Base-by-base conservation (phyloP, 108 stramenopile species). In the Conticribra weissflogii region DNA sequence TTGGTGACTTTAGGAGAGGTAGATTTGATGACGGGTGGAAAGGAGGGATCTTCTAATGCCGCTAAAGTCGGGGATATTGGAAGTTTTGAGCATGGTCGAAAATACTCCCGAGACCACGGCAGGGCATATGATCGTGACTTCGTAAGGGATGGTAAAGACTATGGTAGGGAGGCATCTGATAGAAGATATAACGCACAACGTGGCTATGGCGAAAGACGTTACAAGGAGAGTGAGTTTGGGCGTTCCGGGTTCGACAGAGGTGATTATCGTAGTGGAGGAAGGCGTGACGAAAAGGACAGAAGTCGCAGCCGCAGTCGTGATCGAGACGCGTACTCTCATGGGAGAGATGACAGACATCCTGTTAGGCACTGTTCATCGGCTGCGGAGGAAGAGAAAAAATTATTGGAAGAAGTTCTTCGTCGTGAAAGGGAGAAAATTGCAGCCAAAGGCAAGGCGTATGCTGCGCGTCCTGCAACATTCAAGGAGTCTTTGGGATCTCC, bases 1-100 rank as follows among this genome's bases (percentile, higher is more conserved):
- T 79, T 84, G 21, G 94, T 98, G 9, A 61, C 78, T 12, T 66
- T 98, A 34, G 98, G 98, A 17, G 96, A 97, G 67, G 81, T 98
- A 65, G 91, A 93, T 79, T 60, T 88, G 65, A 76, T 66, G 19
- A 41, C 5, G 5, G 36, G 36, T 48, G 54, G 27, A 18, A 65
- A 28, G 17, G 70, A 66, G 28, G 62, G 16, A 19, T 23, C 36
- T 18, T 8, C 29, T 27, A 8, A 5, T 33, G 31, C 15, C 34
- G 17, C 57, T 27, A 21, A 5, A 12, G 21, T 22, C 17, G 58
- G 5, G 36, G 36, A 5, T 41, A 41, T 41, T 41, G 8, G 12
- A 12, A 41, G 36, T 41, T 12, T 41, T 5, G 36, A 9, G 36
- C 36, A 41, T 41, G 36, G 36, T 41, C 36, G 36, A 41, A 12